Evolutionary conservation across 1,284 basidiomycete genomes (phyloP).

Genomic region (Cystobasidium slooffiae): DNA sequence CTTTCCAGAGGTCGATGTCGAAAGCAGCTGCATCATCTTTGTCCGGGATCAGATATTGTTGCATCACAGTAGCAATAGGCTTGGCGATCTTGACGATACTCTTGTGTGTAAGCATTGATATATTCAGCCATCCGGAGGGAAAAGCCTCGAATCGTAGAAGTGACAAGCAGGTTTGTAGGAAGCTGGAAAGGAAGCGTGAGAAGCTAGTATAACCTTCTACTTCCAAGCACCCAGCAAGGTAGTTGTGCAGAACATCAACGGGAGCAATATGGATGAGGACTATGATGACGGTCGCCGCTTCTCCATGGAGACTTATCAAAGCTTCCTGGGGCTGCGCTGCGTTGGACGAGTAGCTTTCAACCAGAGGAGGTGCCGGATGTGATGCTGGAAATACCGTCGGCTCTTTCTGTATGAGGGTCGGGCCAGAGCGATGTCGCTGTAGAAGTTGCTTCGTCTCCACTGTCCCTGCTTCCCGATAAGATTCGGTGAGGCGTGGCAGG

Average conservation of each 20-base stretch:
- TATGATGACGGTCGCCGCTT: conserved; percentile 82
- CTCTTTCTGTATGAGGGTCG: conserved; percentile 66
- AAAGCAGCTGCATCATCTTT: conserved; percentile 69
- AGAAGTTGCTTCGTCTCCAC: conserved; percentile 70
- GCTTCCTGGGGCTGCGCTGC: conserved; percentile 52
- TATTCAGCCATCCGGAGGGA: conserved; percentile 88
- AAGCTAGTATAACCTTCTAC: conserved; percentile 84
- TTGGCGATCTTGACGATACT: conserved; percentile 87
- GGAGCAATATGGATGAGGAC: conserved; percentile 80
- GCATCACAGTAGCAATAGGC: conserved; percentile 75
- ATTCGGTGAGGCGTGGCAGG: conserved; percentile 81
- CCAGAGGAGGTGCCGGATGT: conserved; percentile 85
- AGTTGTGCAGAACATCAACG: conserved; percentile 74
- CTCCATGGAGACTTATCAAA: conserved; percentile 73
- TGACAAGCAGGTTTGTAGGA: conserved; percentile 81
- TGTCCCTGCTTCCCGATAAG: conserved; percentile 80
- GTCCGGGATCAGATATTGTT: conserved; percentile 78
- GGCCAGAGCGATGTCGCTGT: conserved; percentile 68
- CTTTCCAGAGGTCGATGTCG: conserved; percentile 78
- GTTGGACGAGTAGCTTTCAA: conserved; percentile 62
- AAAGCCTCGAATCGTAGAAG: conserved; percentile 87
- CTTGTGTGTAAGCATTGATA: conserved; percentile 86
- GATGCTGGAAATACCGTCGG: conserved; percentile 91
- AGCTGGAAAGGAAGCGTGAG: conserved; percentile 69
- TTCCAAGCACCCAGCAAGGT: conserved; percentile 76